Base-by-base conservation (phyloP, 176 grass and related monocot genomes). In the Ampelocalamus luodianensis region DNA sequence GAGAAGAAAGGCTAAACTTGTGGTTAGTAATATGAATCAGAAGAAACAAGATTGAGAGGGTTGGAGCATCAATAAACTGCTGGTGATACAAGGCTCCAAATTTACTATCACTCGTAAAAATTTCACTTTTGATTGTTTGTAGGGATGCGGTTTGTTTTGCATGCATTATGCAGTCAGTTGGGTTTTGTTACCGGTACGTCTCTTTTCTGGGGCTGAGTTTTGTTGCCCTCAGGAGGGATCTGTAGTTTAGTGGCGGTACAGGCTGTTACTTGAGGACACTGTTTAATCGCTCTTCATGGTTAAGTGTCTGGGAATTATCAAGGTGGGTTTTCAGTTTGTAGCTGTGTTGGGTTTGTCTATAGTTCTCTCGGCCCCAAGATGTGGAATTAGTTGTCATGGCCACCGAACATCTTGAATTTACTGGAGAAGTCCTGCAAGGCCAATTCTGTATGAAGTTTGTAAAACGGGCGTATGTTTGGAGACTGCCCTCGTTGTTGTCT, bases 201-300 rank as follows among this genome's bases (percentile, higher is more conserved):
- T 63, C 66, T 72, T 78, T 43, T 87, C 6, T 56, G 61, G 78
- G 70, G 38, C 59, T 66, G 34, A 26, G 65, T 81, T 56, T 38
- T 68, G 32, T 53, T 77, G 65, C 18, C 53, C 64, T 4, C 23
- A 23, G 59, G 68, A 44, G 45, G 58, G 58, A 26, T 27, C 11
- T 51, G 14, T 83, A 78, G 32, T 13, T 43, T 58, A 76, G 17
- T 66, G 62, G 62, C 18, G 46, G 63, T 80, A 24, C 10, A 80
- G 16, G 66, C 65, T 78, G 65, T 39, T 48, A 79, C 67, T 79
- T 84, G 87, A 74, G 80, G 82, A 61, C 60, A 74, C 68, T 66
- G 67, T 85, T 84, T 80, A 36, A 79, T 72, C 44, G 81, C 44
- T 89, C 87, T 79, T 84, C 87, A 84, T 59, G 81, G 67, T 73